Evolutionary conservation across 2,329 filamentous ascomycete species (phyloP), one percentile per base, ranked within the genome.

Genomic region (Paraconiothyrium sp.): DNA sequence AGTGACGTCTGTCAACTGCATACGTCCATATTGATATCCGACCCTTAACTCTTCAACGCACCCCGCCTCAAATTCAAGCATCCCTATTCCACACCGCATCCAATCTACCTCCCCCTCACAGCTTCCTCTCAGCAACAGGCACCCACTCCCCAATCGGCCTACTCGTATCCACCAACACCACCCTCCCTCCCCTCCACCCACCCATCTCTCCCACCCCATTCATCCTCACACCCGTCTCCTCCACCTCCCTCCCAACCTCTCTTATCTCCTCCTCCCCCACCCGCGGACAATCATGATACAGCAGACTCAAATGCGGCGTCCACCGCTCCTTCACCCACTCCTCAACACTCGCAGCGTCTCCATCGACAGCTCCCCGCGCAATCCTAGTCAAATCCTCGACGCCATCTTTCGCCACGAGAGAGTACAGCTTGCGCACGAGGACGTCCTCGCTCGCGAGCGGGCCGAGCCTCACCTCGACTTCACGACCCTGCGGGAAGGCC

Each of bases 131-230:
- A 4, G 76, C 79, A 49, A 80, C 70, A 1, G 75, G 73, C 7
- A 54, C 57, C 80, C 80, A 82, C 27, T 79, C 67, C 22, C 69
- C 59, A 57, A 81, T 79, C 9, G 73, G 64, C 48, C 70, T 71
- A 58, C 76, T 72, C 0, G 80, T 82, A 1, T 74, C 73, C 9
- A 81, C 79, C 6, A 82, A 71, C 57, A 80, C 79, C 16, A 82
- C 69, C 51, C 62, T 65, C 2, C 78, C 80, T 3, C 79, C 79
- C 14, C 44, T 54, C 77, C 77, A 80, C 7, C 71, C 69, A 16
- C 65, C 67, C 51, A 75, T 54, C 10, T 70, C 51, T 11, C 69
- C 67, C 47, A 65, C 51, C 32, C 67, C 72, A 22, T 64, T 58
- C 20, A 77, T 41, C 27, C 54, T 64, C 35, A 78, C 60, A 6